Evolutionary conservation across 768 basidiomycete species (phyloP).

Genomic region (Polyporus arcularius): DNA sequence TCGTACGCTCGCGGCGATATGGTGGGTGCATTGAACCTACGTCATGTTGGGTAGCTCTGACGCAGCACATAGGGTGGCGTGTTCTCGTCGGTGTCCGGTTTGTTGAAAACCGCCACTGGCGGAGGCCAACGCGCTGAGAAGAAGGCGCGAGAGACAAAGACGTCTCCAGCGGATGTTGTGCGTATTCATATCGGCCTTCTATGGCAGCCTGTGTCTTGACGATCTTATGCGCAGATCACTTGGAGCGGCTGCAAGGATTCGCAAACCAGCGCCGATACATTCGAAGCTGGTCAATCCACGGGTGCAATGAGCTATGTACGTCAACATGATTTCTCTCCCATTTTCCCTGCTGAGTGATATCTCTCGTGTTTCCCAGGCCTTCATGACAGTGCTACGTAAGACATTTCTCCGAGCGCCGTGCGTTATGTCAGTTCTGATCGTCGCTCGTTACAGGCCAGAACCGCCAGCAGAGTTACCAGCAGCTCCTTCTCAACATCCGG

Average conservation of each 20-base stretch:
- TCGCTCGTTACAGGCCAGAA: slow-evolving; percentile 38
- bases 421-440: slow-evolving; percentile 4
- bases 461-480: slow-evolving; percentile 63
- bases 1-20: slow-evolving; percentile 83
- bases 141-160: slow-evolving; percentile 51
- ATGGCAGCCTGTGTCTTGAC: not conserved
- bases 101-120: slow-evolving; percentile 77
- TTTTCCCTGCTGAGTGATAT: not conserved
- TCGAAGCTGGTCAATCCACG: slow-evolving; percentile 69
- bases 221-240: slow-evolving; percentile 56
- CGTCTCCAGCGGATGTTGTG: slow-evolving; percentile 89
- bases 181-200: slow-evolving; percentile 31
- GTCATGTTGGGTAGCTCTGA: not conserved
- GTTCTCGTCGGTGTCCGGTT: slow-evolving; percentile 67
- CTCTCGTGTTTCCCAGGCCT: slow-evolving; percentile 42
- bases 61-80: slow-evolving; percentile 50
- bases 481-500: slow-evolving; percentile 59
- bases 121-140: slow-evolving; percentile 62
- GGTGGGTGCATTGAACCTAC: slow-evolving; percentile 22
- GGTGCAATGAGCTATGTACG: slow-evolving; percentile 83
- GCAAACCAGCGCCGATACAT: slow-evolving; percentile 81
- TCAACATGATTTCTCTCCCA: slow-evolving; percentile 8
- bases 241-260: slow-evolving; percentile 86
- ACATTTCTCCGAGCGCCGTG: slow-evolving; percentile 1
- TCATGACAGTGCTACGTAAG: slow-evolving; percentile 54